phyloP scores from a whole-genome alignment of 2,329 filamentous ascomycete genomes.

The Trichoderma aggressivum region DNA sequence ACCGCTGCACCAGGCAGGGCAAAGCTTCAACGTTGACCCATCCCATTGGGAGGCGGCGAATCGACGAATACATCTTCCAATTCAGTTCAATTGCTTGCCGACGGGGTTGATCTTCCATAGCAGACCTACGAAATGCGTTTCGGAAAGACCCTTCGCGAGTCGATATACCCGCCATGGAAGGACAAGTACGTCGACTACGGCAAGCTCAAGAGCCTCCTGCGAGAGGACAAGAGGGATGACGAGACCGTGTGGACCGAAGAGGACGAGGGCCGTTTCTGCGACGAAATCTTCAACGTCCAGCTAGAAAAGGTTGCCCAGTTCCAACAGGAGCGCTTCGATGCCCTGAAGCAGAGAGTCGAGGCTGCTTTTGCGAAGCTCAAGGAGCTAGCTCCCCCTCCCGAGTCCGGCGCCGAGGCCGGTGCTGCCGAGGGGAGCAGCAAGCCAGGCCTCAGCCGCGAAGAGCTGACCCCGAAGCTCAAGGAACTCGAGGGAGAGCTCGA shows the following conservation, averaged over 20 bases:
- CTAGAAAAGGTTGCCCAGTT: conserved; percentile 92
- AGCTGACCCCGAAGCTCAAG: conserved; percentile 55
- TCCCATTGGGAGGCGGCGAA: background rate
- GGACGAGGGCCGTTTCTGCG: conserved; percentile 89
- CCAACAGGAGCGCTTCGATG: conserved; percentile 71
- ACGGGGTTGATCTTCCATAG: background rate
- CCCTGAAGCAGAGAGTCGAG: conserved; percentile 53
- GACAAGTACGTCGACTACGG: conserved; percentile 93
- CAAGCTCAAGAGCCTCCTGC: conserved; percentile 85
- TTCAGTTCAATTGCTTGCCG: background rate
- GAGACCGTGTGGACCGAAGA: conserved; percentile 83
- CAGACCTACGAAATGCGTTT: conserved; percentile 69
- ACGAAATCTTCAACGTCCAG: conserved; percentile 91
- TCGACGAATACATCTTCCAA: background rate
- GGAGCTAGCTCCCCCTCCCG: conserved; percentile 62
- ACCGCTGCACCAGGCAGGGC: background rate
- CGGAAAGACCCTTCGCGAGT: conserved; percentile 78
- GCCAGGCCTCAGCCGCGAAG: conserved; percentile 44
- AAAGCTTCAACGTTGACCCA: background rate
- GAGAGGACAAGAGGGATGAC: conserved; percentile 64
- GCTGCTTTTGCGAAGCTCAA: conserved; percentile 66
- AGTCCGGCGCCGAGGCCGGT: conserved; percentile 35
- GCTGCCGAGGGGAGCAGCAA: conserved; percentile 22
- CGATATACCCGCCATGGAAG: conserved; percentile 83
- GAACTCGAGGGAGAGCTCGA: conserved; percentile 79